phyloP scores from a whole-genome alignment of 345 rosid genomes.

The Eucalyptus paniculata region DNA sequence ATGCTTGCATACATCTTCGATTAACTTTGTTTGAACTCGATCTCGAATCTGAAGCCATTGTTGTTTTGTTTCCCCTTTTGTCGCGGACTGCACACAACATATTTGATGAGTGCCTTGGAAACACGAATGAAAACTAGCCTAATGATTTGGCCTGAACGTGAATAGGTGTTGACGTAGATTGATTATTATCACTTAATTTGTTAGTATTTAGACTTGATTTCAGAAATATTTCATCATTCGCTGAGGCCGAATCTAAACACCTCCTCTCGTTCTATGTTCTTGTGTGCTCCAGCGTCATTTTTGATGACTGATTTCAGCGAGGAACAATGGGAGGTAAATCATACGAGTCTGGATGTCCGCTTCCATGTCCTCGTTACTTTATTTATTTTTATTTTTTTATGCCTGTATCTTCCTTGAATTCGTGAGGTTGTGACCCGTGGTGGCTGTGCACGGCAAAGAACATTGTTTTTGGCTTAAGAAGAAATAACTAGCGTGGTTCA shows the following conservation, averaged over 20 bases:
- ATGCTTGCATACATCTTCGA: not conserved
- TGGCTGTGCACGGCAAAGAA: too few species aligned
- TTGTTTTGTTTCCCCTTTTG: not conserved
- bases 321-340: too few species aligned
- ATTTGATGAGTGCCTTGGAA: not conserved
- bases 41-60: not conserved
- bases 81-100: not conserved
- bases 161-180: not conserved
- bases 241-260: not conserved
- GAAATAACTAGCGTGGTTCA: too few species aligned
- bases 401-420: too few species aligned
- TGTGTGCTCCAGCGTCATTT: too few species aligned
- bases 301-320: too few species aligned
- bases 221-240: not conserved
- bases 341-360: too few species aligned
- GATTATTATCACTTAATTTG: not conserved
- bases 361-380: too few species aligned
- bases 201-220: not conserved
- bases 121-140: not conserved
- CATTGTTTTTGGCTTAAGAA: too few species aligned
- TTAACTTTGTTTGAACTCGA: not conserved
- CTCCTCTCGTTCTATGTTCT: too few species aligned
- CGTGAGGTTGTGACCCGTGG: too few species aligned
- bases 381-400: too few species aligned
- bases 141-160: not conserved